Conservation (phyloP, 2,329 filamentous ascomycete species). For the Alternaria solani region DNA sequence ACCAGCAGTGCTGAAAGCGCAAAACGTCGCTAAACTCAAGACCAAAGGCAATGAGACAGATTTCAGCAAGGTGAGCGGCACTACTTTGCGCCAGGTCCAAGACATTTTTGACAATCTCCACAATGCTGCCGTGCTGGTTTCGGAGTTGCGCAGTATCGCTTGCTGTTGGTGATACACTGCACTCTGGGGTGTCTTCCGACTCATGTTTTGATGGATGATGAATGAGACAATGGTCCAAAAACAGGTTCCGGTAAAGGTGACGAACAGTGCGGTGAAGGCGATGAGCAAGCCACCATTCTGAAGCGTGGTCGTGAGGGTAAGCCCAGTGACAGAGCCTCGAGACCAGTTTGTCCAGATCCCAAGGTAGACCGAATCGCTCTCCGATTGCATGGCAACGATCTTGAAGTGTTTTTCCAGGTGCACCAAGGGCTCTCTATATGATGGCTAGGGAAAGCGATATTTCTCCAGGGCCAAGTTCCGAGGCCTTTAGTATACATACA, state of each 20-base stretch:
- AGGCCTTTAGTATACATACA: too few species aligned
- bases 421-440: too few species aligned
- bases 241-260: conserved; percentile 32
- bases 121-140: conserved; percentile 29
- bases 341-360: conserved; percentile 24
- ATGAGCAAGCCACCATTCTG: conserved; percentile 44
- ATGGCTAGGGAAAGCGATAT: too few species aligned
- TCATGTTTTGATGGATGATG: conserved; percentile 6
- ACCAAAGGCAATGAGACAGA: too few species aligned
- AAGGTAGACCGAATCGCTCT: background rate
- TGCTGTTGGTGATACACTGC: conserved; percentile 46
- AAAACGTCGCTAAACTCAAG: too few species aligned
- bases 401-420: too few species aligned
- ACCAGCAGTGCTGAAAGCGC: too few species aligned
- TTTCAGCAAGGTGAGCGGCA: background rate
- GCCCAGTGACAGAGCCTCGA: conserved; percentile 38
- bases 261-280: conserved; percentile 42
- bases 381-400: too few species aligned
- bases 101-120: conserved; percentile 27
- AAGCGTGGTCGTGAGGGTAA: conserved; percentile 44
- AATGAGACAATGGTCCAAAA: conserved; percentile 45
- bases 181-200: conserved; percentile 24
- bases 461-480: too few species aligned
- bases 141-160: conserved; percentile 44
- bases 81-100: conserved; percentile 22